These are phyloP conservation scores for Leccinum barrowsii DNA, from an alignment of 768 basidiomycete genomes.

Conservation along the genomic window DNA sequence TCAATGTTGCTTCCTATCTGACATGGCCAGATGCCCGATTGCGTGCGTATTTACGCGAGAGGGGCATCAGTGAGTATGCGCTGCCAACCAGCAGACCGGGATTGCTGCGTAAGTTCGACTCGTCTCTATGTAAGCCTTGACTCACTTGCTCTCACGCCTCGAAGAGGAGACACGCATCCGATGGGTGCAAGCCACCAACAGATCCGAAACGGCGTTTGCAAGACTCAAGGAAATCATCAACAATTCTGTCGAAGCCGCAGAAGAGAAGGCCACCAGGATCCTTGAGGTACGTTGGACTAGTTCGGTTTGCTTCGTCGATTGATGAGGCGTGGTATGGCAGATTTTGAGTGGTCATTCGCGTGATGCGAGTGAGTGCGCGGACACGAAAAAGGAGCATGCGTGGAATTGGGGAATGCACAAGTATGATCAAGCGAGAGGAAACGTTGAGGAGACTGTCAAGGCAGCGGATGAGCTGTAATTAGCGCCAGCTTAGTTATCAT, in stretches of 20 bases:
- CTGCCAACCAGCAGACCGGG: constrained; percentile 65
- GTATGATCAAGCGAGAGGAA: constrained; percentile 23
- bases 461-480: constrained; percentile 28
- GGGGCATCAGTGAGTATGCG: constrained; percentile 66
- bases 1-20: constrained; percentile 60
- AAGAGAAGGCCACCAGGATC: constrained; percentile 64
- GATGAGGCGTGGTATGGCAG: constrained; percentile 6
- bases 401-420: constrained; percentile 23
- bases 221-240: constrained; percentile 66
- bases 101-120: constrained; percentile 60
- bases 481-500: too few species aligned
- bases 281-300: constrained; percentile 27
- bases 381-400: constrained; percentile 13
- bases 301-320: not conserved
- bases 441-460: constrained; percentile 17
- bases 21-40: constrained; percentile 93
- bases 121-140: too few species aligned
- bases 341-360: constrained; percentile 39
- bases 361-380: constrained; percentile 20
- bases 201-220: constrained; percentile 53
- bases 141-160: not conserved
- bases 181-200: constrained; percentile 64
- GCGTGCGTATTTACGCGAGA: constrained; percentile 81
- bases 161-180: constrained; percentile 75
- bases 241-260: constrained; percentile 65